Base-by-base conservation (phyloP, 257 asterid genomes). In the Marsdenia floribunda region DNA sequence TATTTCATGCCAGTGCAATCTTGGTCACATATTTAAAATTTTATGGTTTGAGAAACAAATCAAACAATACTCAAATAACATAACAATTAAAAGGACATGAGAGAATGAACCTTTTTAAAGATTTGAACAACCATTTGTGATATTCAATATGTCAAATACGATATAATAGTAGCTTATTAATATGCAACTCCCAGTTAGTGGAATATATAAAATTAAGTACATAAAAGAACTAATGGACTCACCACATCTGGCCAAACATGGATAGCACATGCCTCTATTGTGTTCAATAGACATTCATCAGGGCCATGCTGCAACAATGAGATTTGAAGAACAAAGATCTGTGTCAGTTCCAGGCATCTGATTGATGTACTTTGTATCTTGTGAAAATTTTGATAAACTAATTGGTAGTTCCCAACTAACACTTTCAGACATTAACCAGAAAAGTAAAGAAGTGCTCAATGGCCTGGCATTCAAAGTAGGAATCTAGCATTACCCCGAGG, bases 221-320 rank as follows among this genome's bases (percentile, higher is more conserved):
- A 59, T 55, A 73, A 70, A 66, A 72, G 47, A 63, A 71, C 5
- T 46, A 29, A 52, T 55, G 47, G 44, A 83, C 96, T 88, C 59
- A 94, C 99, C 97, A 90, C 81, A 78, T 87, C 90, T 52, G 97
- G 99, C 99, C 98, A 94, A 75, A 73, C 77, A 86, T 89, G 88
- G 71, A 94, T 92, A 8, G 99, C 98, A 83, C 99, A 94, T 5
- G 96, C 89, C 87, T 94, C 99, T 71, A 94, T 88, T 66, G 85
- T 79, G 86, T 94, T 91, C 86, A 92, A 78, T 60, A 90, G 64
- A 83, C 99, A 94, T 71, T 94, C 99, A 68, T 71, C 78, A 10
- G 68, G 44, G 47, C 99, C 98, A 74, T 94, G 98, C 98, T 94
- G 92, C 84, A 84, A 71, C 35, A 77, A 78, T 54, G 19, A 58